phyloP scores from a whole-genome alignment of 768 basidiomycete genomes.

The Mycena latifolia region DNA sequence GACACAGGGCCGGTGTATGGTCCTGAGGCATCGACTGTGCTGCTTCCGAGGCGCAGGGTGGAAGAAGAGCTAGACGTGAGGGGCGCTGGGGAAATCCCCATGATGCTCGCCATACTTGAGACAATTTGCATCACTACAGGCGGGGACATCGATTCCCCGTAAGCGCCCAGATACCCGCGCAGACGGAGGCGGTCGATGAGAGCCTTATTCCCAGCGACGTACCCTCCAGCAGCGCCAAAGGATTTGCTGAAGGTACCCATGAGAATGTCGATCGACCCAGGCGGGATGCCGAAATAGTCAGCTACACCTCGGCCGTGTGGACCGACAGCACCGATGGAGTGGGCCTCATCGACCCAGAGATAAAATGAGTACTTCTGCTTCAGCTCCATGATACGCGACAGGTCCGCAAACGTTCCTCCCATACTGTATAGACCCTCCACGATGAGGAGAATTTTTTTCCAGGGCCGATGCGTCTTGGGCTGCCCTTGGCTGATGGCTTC shows the following conservation, averaged over 20 bases:
- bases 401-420: slow-evolving; percentile 95
- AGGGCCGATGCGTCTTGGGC: slow-evolving; percentile 97
- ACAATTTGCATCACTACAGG: slow-evolving; percentile 92
- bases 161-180: slow-evolving; percentile 83
- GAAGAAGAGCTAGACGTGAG: slow-evolving; percentile 47
- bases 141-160: slow-evolving; percentile 93
- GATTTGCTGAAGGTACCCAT: slow-evolving; percentile 99
- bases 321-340: slow-evolving; percentile 96
- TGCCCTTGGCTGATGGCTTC: slow-evolving; percentile 98
- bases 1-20: slow-evolving; percentile 78
- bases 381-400: slow-evolving; percentile 86
- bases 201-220: slow-evolving; percentile 87
- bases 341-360: slow-evolving; percentile 96
- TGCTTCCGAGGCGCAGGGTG: slow-evolving; percentile 46
- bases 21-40: slow-evolving; percentile 32
- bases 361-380: slow-evolving; percentile 99
- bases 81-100: slow-evolving; percentile 75
- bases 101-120: slow-evolving; percentile 95
- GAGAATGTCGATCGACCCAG: slow-evolving; percentile 86
- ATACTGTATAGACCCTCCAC: slow-evolving; percentile 98
- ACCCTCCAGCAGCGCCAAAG: slow-evolving; percentile 95
- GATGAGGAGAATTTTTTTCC: slow-evolving; percentile 97
- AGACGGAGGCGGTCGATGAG: slow-evolving; percentile 88
- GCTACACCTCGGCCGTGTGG: slow-evolving; percentile 95
- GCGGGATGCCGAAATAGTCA: slow-evolving; percentile 92